Evolutionary conservation across 768 basidiomycete species (phyloP).

Genomic region (Pholiota molesta): DNA sequence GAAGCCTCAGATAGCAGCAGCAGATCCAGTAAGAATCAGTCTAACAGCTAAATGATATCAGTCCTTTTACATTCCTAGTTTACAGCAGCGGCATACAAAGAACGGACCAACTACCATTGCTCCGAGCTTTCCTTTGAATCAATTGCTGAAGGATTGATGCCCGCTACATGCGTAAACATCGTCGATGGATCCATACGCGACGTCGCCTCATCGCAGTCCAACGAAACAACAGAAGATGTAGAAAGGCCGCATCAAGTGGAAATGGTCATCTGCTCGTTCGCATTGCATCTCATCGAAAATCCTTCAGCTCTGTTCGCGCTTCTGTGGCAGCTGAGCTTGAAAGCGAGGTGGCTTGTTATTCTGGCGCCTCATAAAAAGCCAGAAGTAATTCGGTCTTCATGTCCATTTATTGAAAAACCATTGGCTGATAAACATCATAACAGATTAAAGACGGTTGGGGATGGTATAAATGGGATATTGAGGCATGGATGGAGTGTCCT

Average conservation of each 20-base stretch:
- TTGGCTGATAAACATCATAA: background rate
- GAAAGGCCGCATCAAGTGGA: constrained; percentile 41
- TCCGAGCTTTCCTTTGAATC: constrained; percentile 63
- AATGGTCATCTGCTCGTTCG: constrained; percentile 75
- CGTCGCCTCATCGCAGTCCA: background rate
- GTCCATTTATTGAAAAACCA: background rate
- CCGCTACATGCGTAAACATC: constrained; percentile 23
- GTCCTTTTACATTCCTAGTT: constrained; percentile 40
- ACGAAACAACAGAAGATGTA: constrained; percentile 9
- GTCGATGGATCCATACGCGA: background rate
- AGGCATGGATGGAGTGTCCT: constrained; percentile 45
- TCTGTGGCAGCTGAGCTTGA: constrained; percentile 64
- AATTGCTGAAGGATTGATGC: constrained; percentile 60
- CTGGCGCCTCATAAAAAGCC: constrained; percentile 80
- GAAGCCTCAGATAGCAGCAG: constrained; percentile 39
- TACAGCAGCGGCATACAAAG: constrained; percentile 59
- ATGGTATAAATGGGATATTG: constrained; percentile 62
- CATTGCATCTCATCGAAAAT: constrained; percentile 67
- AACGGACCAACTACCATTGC: constrained; percentile 57
- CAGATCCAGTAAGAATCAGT: constrained; percentile 53
- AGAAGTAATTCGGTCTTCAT: constrained; percentile 44
- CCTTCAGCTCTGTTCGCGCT: constrained; percentile 66
- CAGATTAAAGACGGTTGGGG: constrained; percentile 72
- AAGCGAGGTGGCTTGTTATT: constrained; percentile 66
- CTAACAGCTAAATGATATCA: background rate